These are phyloP conservation scores for Calonectria hongkongensis DNA, from an alignment of 2,329 filamentous ascomycete genomes.

Conservation along the genomic window DNA sequence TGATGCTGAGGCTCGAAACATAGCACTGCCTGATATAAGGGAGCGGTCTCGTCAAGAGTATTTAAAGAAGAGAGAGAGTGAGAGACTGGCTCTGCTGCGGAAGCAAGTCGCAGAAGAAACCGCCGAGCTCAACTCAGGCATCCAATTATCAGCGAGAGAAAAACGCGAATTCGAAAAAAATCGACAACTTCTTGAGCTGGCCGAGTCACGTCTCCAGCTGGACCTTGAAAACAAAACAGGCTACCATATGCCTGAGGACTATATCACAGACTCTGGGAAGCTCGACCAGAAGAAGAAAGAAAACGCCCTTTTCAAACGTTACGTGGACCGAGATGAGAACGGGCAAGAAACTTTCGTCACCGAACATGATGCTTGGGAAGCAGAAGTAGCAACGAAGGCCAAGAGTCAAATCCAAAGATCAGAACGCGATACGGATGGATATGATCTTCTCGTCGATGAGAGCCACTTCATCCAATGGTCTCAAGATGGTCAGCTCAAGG, in stretches of 20 bases:
- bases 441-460: conserved; percentile 95
- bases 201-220: conserved; percentile 82
- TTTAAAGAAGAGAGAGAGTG: conserved; percentile 91
- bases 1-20: conserved; percentile 79
- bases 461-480: conserved; percentile 91
- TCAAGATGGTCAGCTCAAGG: conserved; percentile 82
- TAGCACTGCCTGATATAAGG: conserved; percentile 87
- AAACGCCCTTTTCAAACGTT: conserved; percentile 91
- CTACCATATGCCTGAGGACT: conserved; percentile 97
- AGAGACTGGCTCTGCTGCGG: conserved; percentile 88
- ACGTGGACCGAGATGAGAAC: conserved; percentile 90
- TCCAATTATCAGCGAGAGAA: conserved; percentile 84
- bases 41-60: conserved; percentile 93
- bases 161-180: conserved; percentile 93
- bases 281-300: conserved; percentile 91
- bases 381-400: conserved; percentile 90
- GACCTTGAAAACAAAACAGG: conserved; percentile 94
- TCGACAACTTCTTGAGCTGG: conserved; percentile 85
- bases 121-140: conserved; percentile 85
- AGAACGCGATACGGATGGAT: conserved; percentile 87
- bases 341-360: conserved; percentile 93
- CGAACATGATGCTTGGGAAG: conserved; percentile 97
- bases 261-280: conserved; percentile 94
- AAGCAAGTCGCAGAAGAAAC: conserved; percentile 94
- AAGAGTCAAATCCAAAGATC: conserved; percentile 87